A percentile compares a stretch with the other conserved stretches of the same genome.
Conservation (phyloP, 257 asterid species). For the Penstemon davidsonii region DNA sequence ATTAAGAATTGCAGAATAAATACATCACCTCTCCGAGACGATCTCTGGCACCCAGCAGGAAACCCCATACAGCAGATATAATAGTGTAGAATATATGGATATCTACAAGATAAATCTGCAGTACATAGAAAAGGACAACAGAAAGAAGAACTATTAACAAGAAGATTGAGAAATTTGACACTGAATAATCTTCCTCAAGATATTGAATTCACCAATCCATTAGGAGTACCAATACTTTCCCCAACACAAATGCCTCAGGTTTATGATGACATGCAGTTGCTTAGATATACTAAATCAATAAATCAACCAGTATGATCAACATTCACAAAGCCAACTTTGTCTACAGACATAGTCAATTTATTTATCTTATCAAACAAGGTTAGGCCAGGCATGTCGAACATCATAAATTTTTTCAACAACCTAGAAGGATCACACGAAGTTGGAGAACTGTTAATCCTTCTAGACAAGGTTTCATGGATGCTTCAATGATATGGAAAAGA, state of each 20-base stretch:
- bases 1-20: constrained; percentile 13
- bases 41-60: constrained; percentile 93
- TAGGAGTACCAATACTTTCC: neutral
- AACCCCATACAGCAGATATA: constrained; percentile 85
- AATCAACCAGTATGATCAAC: too few species aligned
- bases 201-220: neutral
- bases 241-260: neutral
- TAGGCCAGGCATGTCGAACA: neutral
- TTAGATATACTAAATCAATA: too few species aligned
- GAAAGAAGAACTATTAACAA: constrained; percentile 18
- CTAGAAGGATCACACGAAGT: neutral
- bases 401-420: neutral
- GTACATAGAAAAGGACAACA: constrained; percentile 20
- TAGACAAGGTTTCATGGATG: neutral
- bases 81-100: constrained; percentile 86
- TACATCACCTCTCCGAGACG: constrained; percentile 88
- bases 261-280: neutral
- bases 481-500: neutral
- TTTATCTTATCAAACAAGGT: too few species aligned
- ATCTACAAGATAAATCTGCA: constrained; percentile 93
- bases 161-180: neutral
- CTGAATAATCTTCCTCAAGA: neutral
- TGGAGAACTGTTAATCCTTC: neutral
- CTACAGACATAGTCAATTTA: too few species aligned
- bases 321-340: too few species aligned